These are phyloP conservation scores for Entamoeba invadens DNA, from an alignment of 208 protist genomes.

Conservation along the genomic window DNA sequence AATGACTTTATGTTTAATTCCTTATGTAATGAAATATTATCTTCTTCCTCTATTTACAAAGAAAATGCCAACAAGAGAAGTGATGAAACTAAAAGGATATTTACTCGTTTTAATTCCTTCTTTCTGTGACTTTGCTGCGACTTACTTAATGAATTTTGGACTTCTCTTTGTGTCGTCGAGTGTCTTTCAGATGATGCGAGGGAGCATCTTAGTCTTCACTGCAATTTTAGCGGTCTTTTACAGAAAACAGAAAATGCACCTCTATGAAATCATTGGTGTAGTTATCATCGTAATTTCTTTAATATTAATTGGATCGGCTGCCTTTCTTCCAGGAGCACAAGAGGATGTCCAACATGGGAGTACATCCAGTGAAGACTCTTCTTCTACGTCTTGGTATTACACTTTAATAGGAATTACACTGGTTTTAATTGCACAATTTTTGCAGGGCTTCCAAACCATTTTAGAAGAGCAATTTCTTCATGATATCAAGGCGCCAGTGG, in stretches of 20 bases:
- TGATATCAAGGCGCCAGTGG: conserved; percentile 50
- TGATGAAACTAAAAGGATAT: neutral
- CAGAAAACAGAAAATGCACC: conserved; percentile 35
- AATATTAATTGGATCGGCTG: conserved; percentile 53
- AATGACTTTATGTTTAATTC: conserved; percentile 22
- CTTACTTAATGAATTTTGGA: conserved; percentile 60
- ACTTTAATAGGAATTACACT: conserved; percentile 53
- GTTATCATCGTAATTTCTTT: conserved; percentile 48
- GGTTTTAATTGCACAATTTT: conserved; percentile 57
- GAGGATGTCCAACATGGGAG: too few relatives aligned
- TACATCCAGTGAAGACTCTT: neutral
- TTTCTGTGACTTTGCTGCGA: conserved; percentile 55
- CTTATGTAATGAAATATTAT: neutral
- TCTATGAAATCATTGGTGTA: conserved; percentile 47
- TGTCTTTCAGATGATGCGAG: conserved; percentile 71
- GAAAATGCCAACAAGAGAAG: neutral
- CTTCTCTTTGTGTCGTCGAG: conserved; percentile 61
- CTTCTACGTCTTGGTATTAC: conserved; percentile 1
- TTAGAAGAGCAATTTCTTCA: conserved; percentile 58
- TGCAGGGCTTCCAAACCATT: conserved; percentile 64
- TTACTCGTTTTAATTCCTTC: conserved; percentile 13
- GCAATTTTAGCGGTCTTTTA: conserved; percentile 58
- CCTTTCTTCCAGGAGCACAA: conserved; percentile 20
- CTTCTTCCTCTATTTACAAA: too few relatives aligned
- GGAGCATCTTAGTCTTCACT: conserved; percentile 62